Evolutionary conservation across 2,329 filamentous ascomycete species (phyloP).

Genomic region (Endoconidiophora polonica): DNA sequence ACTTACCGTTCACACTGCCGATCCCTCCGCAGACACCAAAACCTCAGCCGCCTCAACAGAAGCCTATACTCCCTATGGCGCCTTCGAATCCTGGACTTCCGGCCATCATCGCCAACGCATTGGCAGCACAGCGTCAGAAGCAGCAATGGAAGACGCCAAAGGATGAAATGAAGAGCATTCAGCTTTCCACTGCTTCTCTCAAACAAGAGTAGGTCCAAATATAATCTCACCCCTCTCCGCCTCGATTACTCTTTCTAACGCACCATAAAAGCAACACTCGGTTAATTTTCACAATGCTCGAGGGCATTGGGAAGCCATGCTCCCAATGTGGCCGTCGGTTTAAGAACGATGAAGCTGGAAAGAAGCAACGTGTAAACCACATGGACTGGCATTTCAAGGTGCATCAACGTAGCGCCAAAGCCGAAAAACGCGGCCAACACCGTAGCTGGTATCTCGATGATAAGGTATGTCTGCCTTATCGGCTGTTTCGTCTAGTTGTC

Average conservation of each 20-base stretch:
- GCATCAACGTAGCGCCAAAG: conserved; percentile 74
- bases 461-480: conserved; percentile 36
- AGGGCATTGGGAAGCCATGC: conserved; percentile 70
- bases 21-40: conserved; percentile 10
- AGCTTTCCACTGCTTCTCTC: conserved; percentile 50
- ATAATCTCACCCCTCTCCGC: background rate
- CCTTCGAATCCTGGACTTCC: conserved; percentile 18
- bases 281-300: conserved; percentile 59
- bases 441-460: conserved; percentile 92
- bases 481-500: too few species aligned
- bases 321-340: conserved; percentile 86
- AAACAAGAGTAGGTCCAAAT: conserved; percentile 45
- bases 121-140: conserved; percentile 18
- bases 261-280: conserved; percentile 22
- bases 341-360: conserved; percentile 56
- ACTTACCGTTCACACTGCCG: background rate
- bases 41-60: background rate
- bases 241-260: background rate
- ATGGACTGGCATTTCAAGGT: conserved; percentile 98
- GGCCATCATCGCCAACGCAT: conserved; percentile 21
- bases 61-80: conserved; percentile 13
- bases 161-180: conserved; percentile 17
- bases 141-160: conserved; percentile 15
- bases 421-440: conserved; percentile 71
- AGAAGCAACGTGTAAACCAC: conserved; percentile 73